These are phyloP conservation scores for Colletotrichum sansevieriae DNA, from an alignment of 2,329 filamentous ascomycete genomes.

Conservation along the genomic window DNA sequence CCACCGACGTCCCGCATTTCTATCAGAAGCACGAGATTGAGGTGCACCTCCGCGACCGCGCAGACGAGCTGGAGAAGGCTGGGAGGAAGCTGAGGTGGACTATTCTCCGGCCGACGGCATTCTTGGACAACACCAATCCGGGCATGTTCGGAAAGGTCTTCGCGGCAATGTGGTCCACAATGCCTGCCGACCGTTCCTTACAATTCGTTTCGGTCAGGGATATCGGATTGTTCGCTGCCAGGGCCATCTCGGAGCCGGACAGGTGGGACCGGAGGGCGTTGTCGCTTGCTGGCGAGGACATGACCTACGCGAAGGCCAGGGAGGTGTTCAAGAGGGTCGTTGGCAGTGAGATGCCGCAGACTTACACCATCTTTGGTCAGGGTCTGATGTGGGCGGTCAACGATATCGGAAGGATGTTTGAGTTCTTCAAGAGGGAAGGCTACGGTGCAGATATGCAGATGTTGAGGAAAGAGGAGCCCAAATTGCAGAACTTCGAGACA, in stretches of 20 bases:
- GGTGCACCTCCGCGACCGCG: constrained; percentile 39
- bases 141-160: constrained; percentile 48
- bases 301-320: constrained; percentile 38
- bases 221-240: constrained; percentile 45
- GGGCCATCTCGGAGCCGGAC: constrained; percentile 39
- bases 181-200: constrained; percentile 44
- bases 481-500: constrained; percentile 42
- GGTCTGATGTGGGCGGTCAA: constrained; percentile 41
- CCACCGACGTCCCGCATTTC: constrained; percentile 46
- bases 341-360: constrained; percentile 37
- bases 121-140: constrained; percentile 48
- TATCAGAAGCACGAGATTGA: constrained; percentile 44
- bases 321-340: constrained; percentile 35
- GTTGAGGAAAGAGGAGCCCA: constrained; percentile 39
- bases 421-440: constrained; percentile 40
- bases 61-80: constrained; percentile 16
- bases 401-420: constrained; percentile 42
- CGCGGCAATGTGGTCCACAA: constrained; percentile 46
- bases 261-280: constrained; percentile 39
- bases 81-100: constrained; percentile 43
- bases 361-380: constrained; percentile 35
- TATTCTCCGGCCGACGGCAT: constrained; percentile 47
- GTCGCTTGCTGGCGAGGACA: constrained; percentile 41
- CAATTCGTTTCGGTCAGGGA: constrained; percentile 47
- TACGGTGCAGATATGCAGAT: constrained; percentile 39